Evolutionary conservation across 148 eudicot genomes (phyloP), one percentile per base, ranked within the genome.

Genomic region (Suaeda aralocaspica): DNA sequence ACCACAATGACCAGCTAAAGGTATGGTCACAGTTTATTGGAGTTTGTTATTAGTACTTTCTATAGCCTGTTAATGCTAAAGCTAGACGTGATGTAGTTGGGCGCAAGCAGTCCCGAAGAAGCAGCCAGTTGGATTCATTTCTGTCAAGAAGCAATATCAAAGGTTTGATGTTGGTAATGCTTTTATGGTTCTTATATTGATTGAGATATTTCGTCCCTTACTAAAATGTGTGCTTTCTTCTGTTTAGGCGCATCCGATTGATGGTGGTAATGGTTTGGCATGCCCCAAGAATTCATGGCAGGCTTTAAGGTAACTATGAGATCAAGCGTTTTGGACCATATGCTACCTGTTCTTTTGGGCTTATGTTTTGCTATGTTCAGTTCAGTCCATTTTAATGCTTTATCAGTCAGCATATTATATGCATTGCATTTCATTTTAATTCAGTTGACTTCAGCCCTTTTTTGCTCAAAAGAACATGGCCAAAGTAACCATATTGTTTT

Each of bases 51-150:
- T 72, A 6, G n/a, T 45, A 10, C 21, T 55, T 5, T 29, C 66
- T 31, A 12, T 2, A 46, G 18, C 59, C 5, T 18, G 19, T 30
- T n/a, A 4, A 25, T 79, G 56, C 25, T 56, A 69, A 52, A 48
- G n/a, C 1, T 52, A 66, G 46, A 45, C 41, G 7, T 62, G 6
- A 33, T 58, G 45, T 78, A 87, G 92, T 77, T 87, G 76, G 92
- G 89, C 46, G 92, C 92, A 74, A 81, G 81, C 72, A 83, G 87
- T 83, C 80, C 87, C 2, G 92, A 87, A 73, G 89, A 85, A 78
- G 87, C 92, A 59, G 92, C 89, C 62, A 85, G 74, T 76, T 87
- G 92, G 92, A 85, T 83, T 22, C 87, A 83, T 66, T 83, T 80
- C 49, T 76, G 85, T 58, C 87, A 85, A 67, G 84, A 83, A 64